Conservation (phyloP, 1,284 basidiomycete genomes). For the Rhizoctonia solani region DNA sequence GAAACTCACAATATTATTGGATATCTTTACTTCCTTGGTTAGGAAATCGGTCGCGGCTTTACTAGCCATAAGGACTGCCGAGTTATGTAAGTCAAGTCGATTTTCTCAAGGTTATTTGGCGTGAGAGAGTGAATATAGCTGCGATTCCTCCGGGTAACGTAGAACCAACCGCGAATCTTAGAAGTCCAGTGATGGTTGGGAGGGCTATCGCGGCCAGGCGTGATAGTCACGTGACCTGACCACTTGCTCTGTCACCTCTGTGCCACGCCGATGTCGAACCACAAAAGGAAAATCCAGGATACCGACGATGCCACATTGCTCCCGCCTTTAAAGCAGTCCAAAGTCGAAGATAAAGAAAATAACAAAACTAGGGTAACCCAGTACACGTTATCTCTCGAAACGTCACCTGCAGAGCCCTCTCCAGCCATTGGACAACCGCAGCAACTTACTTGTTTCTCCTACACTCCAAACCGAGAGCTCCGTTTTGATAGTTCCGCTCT, state of each 20-base stretch:
- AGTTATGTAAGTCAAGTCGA: no score
- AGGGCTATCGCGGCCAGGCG: no score
- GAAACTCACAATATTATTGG: conserved; percentile 23
- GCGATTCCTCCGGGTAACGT: no score
- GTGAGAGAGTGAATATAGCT: no score
- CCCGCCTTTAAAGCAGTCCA: not conserved
- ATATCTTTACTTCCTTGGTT: conserved; percentile 24
- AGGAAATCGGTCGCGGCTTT: conserved; percentile 18
- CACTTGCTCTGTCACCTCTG: not conserved
- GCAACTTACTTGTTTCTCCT: conserved; percentile 69
- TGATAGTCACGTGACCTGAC: not conserved
- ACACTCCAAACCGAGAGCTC: conserved; percentile 48
- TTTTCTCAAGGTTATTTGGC: no score
- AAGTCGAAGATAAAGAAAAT: not conserved
- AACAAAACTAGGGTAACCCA: not conserved
- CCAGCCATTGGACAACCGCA: conserved; percentile 63
- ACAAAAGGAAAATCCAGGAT: conserved; percentile 9
- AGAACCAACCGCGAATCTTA: no score
- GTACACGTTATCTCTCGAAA: conserved; percentile 5
- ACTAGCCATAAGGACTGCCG: conserved; percentile 3
- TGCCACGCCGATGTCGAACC: conserved; percentile 13
- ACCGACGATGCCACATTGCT: not conserved
- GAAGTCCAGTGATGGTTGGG: no score
- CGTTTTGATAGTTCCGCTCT: conserved; percentile 59
- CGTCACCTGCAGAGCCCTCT: conserved; percentile 38